Evolutionary conservation across 768 basidiomycete species (phyloP), one percentile per base, ranked within the genome.

Genomic region (Phaeotremella skinneri): DNA sequence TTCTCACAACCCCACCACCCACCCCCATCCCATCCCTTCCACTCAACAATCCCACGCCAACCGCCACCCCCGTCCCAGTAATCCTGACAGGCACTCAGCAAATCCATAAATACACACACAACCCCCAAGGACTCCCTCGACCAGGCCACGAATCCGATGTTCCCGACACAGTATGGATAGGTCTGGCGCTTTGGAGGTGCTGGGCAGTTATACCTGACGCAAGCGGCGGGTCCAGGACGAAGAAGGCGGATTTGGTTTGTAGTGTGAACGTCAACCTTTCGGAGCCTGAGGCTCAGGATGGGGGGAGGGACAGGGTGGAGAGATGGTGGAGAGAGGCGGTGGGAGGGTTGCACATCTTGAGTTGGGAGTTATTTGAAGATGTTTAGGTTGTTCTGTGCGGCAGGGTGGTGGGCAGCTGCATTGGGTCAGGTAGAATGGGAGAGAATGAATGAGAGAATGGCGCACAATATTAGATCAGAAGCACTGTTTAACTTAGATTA

Each of bases 141-240:
- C 88, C 76, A 78, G 79, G 52, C 65, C 76, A 68, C 49, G 72
- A 71, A 4, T 63, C 64, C 1, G 74, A 75, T 11, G 56, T 68
- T 30, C 76, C 81, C 17, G 91, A 96, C 71, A 79, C 83, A 56
- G 88, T 97, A 48, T 82, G 82, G 30, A 85, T 97, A 64, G 81
- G 85, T 29, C 79, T 97, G 72, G 90, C 87, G 4, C 81, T 98
- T 13, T 97, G 85, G 79, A 84, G 94, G 31, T 79, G 94, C 21
- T 79, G 83, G 66, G 79, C 23, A 59, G 63, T 29, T 20, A 37
- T n/a, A 3, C 20, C 16, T 20, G 30, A 31, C 11, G 9, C 13
- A n/a, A 47, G 2, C 4, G 21, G 17, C 20, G 6, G 48, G 34
- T 34, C n/a, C 9, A 59, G 58, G 49, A 63, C 59, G 51, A 89